Evolutionary conservation across 176 grass and related monocot genomes (phyloP).

Genomic region (Melocanna baccifera): DNA sequence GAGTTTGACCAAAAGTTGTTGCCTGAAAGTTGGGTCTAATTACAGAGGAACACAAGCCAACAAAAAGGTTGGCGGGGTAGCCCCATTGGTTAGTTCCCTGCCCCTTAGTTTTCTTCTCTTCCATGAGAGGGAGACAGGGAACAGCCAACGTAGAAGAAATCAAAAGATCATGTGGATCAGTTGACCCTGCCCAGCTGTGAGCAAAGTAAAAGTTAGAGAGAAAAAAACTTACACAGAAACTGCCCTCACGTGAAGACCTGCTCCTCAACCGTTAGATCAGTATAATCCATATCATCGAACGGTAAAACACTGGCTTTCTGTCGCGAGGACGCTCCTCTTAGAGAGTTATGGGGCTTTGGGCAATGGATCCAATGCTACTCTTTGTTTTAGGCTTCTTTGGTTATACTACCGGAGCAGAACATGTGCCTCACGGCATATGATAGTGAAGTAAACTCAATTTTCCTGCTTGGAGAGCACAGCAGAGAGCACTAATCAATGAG

Average conservation of each 20-base stretch:
- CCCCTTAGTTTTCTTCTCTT: slow-evolving; percentile 9
- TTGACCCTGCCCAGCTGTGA: slow-evolving; percentile 27
- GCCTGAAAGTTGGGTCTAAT: slow-evolving; percentile 36
- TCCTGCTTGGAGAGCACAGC: not conserved
- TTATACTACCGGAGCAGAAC: slow-evolving; percentile 20
- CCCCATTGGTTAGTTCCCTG: not conserved
- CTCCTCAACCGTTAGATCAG: not conserved
- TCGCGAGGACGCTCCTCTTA: not conserved
- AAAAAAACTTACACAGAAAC: not conserved
- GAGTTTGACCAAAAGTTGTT: slow-evolving; percentile 23
- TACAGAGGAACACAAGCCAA: slow-evolving; percentile 42
- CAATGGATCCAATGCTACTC: slow-evolving; percentile 19
- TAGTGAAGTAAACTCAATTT: not conserved
- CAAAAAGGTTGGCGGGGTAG: slow-evolving; percentile 40
- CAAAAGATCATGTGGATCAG: slow-evolving; percentile 43
- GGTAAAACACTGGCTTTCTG: not conserved
- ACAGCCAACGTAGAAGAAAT: slow-evolving; percentile 41
- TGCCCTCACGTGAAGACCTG: not conserved
- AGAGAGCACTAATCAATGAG: slow-evolving; percentile 16
- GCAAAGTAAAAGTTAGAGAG: not conserved
- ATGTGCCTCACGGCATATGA: slow-evolving; percentile 17
- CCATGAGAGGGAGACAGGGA: slow-evolving; percentile 10
- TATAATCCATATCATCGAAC: not conserved
- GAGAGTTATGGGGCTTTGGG: not conserved
- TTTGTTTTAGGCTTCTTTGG: slow-evolving; percentile 22